These are phyloP conservation scores for Populus hybrid DNA, from an alignment of 441 rosid genomes.

Conservation along the genomic window DNA sequence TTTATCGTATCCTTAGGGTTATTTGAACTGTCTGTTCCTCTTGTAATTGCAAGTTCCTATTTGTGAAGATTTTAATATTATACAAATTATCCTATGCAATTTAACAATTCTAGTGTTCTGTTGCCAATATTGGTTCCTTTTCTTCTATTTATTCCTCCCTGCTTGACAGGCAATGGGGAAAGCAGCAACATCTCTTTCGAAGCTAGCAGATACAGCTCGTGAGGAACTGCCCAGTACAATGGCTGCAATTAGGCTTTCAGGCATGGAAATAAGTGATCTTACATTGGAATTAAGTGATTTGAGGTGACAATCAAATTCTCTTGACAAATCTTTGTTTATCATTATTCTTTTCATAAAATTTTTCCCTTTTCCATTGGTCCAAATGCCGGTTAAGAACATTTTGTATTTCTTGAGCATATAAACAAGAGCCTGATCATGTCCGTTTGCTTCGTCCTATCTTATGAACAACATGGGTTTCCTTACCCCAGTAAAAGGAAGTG, in stretches of 20 bases:
- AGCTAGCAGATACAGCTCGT: slow-evolving; percentile 85
- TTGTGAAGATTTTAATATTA: neutral
- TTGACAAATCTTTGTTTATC: neutral
- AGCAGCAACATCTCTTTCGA: slow-evolving; percentile 86
- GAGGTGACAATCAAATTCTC: slow-evolving; percentile 46
- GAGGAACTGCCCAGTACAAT: slow-evolving; percentile 91
- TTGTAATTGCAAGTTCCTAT: neutral
- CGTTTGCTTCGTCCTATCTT: neutral
- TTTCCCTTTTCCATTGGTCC: neutral
- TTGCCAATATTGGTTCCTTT: neutral
- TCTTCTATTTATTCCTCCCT: slow-evolving; percentile 10
- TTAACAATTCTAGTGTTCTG: neutral
- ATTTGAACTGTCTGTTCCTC: no score
- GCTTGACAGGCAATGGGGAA: slow-evolving; percentile 65
- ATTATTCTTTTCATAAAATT: neutral
- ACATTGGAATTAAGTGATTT: slow-evolving; percentile 85
- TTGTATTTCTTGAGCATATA: no score
- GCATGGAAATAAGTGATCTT: slow-evolving; percentile 98
- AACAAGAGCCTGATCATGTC: neutral
- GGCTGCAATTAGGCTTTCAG: slow-evolving; percentile 94
- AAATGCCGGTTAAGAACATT: neutral
- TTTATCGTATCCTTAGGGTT: neutral
- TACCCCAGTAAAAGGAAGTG: no score
- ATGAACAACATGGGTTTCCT: neutral
- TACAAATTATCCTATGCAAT: neutral